Percentiles rank a stretch among this genome's conserved stretches.
Evolutionary conservation across 495 filamentous ascomycete genomes (phyloP).

Genomic region (Neurospora sublineolata): DNA sequence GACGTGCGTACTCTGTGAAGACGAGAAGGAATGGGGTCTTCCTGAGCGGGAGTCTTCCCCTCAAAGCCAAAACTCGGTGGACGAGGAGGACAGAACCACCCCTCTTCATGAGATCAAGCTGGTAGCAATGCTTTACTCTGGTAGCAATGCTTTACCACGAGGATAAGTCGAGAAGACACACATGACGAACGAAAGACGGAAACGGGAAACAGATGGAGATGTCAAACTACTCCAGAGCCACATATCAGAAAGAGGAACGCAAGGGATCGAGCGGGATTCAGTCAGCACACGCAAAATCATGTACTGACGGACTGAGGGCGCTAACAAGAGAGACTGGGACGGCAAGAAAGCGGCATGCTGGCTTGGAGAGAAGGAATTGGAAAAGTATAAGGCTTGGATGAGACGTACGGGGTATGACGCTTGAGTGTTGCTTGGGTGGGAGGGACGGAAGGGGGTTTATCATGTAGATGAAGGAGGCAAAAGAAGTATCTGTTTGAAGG

Average conservation of each 20-base stretch:
- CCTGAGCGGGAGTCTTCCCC: not conserved
- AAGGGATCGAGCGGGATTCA: not conserved
- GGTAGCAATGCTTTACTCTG: not conserved
- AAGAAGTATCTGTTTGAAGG: not conserved
- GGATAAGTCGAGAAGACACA: not conserved
- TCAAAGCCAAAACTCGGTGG: not conserved
- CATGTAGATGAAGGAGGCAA: not conserved
- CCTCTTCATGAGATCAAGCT: not conserved
- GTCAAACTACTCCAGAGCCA: not conserved
- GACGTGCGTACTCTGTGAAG: not conserved
- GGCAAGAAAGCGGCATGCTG: not conserved
- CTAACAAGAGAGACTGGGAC: not conserved
- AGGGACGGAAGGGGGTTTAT: not conserved
- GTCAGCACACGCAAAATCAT: not conserved
- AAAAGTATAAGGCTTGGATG: not conserved
- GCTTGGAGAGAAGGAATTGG: not conserved
- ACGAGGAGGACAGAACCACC: not conserved
- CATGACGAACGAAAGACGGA: not conserved
- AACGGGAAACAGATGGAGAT: not conserved
- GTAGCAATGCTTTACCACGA: not conserved
- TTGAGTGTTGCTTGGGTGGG: not conserved
- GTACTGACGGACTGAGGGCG: not conserved
- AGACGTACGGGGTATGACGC: not conserved
- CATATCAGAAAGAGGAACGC: not conserved
- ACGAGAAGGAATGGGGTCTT: not conserved